Base-by-base conservation (phyloP, 768 basidiomycete genomes). In the Serendipita sp. region DNA sequence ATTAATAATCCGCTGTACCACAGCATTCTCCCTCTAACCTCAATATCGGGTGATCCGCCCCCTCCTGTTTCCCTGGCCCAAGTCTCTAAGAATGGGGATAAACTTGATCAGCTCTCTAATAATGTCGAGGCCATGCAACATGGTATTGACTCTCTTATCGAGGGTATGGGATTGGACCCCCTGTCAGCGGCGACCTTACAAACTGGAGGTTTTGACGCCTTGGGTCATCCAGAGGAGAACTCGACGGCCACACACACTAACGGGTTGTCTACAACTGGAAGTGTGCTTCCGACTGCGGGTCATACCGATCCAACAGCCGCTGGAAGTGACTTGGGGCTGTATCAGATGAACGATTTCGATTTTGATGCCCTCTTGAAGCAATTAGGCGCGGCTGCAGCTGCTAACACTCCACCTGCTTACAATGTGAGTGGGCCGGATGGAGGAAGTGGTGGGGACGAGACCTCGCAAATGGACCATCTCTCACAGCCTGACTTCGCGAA, bases 81-180 rank as follows among this genome's bases (percentile, higher is more conserved):
- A 2, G 55, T 60, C 27, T 31, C 55, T 10, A 18, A n/a, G n/a
- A 23, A 34, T 36, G n/a, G 4, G 16, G 55, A 60, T 27, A 60
- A 60, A 36, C 16, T 60, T 8, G 55, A 60, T 8, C 55, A 60
- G 27, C 55, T 60, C 10, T 60, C 55, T 8, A 60, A 6, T 6
- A 29, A 34, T 64, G 87, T 92, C 31, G 83, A 85, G 66, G 80
- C 81, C 43, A 73, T 91, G 63, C 82, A 86, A 66, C 75, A 74
- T 11, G 83, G 81, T 65, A 83, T 94, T 46, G 80, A 88, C 65
- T 80, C 81, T 3, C 76, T 93, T 66, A 86, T 91, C 34, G 78
- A 86, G 66, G 80, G 80, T 55, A 78, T 91, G 52, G 87, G 86
- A 4, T 72, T 87, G 55, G 85, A 89, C 70, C 76, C 83, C 6